Evolutionary conservation across 371 early-diverging fungal species (phyloP).

Genomic region (Apophysomyces sp.): DNA sequence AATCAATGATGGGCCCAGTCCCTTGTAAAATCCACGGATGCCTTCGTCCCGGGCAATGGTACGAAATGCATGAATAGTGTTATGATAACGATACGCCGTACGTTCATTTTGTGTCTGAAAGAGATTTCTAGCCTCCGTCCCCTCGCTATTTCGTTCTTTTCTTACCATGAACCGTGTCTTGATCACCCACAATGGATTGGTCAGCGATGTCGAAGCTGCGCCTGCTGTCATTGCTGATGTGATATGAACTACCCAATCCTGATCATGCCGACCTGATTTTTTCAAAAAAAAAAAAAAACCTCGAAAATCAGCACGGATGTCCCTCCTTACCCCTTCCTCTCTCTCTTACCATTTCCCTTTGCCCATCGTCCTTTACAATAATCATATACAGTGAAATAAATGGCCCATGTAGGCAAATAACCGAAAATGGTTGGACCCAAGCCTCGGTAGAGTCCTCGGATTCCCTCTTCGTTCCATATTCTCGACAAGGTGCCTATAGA

Average conservation of each 20-base stretch:
- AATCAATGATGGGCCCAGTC: constrained; percentile 85
- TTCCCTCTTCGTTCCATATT: constrained; percentile 85
- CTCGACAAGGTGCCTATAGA: constrained; percentile 61
- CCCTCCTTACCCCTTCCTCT: background rate
- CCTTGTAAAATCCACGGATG: constrained; percentile 81
- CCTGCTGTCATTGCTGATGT: constrained; percentile 88
- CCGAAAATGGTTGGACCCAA: constrained; percentile 86
- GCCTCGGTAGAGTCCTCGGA: constrained; percentile 90
- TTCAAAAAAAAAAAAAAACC: background rate
- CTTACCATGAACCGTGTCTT: constrained; percentile 88
- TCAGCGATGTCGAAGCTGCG: constrained; percentile 70
- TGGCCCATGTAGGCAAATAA: constrained; percentile 90
- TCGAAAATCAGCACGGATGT: background rate
- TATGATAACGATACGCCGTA: constrained; percentile 71
- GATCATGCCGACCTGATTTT: constrained; percentile 47
- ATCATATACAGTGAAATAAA: constrained; percentile 86
- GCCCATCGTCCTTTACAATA: constrained; percentile 51
- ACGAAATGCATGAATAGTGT: constrained; percentile 69
- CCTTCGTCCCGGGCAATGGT: constrained; percentile 75
- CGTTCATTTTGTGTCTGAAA: constrained; percentile 68
- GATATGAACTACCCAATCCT: constrained; percentile 74
- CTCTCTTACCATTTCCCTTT: background rate
- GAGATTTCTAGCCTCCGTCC: background rate
- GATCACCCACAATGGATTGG: constrained; percentile 94
- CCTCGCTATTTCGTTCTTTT: background rate